Base-by-base conservation (phyloP, 208 protist species). In the Angomonas deanei region DNA sequence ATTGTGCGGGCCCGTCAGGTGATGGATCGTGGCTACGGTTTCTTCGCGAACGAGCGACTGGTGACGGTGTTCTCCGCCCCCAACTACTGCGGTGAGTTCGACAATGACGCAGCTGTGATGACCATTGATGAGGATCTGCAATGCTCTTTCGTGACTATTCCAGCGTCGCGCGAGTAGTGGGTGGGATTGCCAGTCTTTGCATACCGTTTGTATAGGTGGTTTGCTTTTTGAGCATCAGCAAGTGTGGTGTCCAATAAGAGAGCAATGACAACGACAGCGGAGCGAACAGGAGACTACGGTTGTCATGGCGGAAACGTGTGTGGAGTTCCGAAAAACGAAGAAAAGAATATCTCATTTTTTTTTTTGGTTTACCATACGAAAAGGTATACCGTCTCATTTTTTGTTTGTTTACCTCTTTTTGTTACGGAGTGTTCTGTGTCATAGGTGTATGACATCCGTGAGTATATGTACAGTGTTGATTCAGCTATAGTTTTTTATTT, bases 41-140 rank as follows among this genome's bases (percentile, higher is more conserved):
- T 99, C 74, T 99, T 99, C 64, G 97, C 97, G n/a, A 96, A 97
- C 55, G 84, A 98, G n/a, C 93, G 98, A 96, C 85, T 99, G 36
- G 96, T 99, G 48, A 99, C 98, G n/a, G n/a, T n/a, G n/a, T n/a
- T n/a, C n/a, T n/a, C n/a, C n/a, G n/a, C n/a, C n/a, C n/a, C n/a
- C n/a, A n/a, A n/a, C 79, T 99, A 99, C 82, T 99, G 97, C 68
- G 97, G 97, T 55, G 90, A 99, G 66, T 98, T n/a, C n/a, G 99
- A 99, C 72, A 97, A 98, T 23, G 98, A 98, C 24, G 98, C 98
- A 11, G 98, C 99, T 3, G 70, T 93, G 39, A 88, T 89, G 98
- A 58, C 96, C 98, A 89, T 98, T 98, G 97, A 96, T 66, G 96
- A 98, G 49, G 95, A 96, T 33, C 78, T 98, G 17, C 97, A 98